phyloP scores from a whole-genome alignment of 805 yeast genomes.

The Candida michaelii region DNA sequence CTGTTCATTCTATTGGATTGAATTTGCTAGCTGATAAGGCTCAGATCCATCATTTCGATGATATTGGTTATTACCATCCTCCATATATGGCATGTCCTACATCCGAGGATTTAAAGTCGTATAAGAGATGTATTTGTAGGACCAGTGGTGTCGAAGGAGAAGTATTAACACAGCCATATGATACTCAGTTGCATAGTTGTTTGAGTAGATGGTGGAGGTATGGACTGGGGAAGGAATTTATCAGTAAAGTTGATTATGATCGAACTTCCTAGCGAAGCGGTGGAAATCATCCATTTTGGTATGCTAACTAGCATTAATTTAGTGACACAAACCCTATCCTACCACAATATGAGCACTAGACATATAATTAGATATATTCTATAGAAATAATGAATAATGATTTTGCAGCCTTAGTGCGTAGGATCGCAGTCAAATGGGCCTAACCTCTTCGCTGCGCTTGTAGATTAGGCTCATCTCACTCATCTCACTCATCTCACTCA shows the following conservation, averaged over 20 bases:
- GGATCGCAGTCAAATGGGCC: too few species aligned
- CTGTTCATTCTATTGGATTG: constrained; percentile 43
- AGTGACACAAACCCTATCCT: too few species aligned
- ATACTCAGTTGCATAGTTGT: constrained; percentile 59
- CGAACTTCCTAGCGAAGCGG: too few species aligned
- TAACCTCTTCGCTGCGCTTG: too few species aligned
- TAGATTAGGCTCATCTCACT: too few species aligned
- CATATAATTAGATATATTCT: too few species aligned
- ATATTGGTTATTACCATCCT: constrained; percentile 43
- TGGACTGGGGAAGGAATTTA: constrained; percentile 59
- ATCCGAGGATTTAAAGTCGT: constrained; percentile 29
- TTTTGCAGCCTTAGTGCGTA: too few species aligned
- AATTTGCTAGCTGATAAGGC: constrained; percentile 34
- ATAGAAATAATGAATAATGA: too few species aligned
- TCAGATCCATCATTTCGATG: constrained; percentile 44
- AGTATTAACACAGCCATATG: constrained; percentile 30
- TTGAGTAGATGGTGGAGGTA: constrained; percentile 74
- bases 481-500: constrained; percentile 14
- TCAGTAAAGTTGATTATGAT: constrained; percentile 40
- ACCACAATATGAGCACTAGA: too few species aligned
- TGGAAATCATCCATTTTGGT: too few species aligned
- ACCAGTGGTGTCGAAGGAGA: constrained; percentile 18
- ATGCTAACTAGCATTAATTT: too few species aligned
- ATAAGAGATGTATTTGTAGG: constrained; percentile 40
- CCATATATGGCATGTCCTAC: constrained; percentile 45